Base-by-base conservation (phyloP, 805 yeast species). In the Diddensiella caesifluorescens region DNA sequence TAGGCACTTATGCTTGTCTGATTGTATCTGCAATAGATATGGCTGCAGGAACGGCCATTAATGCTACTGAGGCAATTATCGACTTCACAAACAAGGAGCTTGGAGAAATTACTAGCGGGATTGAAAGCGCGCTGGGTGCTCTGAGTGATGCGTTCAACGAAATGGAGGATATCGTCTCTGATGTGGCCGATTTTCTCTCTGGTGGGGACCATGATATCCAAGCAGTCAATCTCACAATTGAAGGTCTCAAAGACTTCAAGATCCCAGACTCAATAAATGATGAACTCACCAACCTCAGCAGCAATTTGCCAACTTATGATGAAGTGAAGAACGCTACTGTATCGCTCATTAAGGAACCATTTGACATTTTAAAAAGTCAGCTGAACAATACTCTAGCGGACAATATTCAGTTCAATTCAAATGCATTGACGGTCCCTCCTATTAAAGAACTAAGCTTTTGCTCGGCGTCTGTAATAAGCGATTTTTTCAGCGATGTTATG, bases 1-100 rank as follows among this genome's bases (percentile, higher is more conserved):
- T 88, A 2, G 97, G 97, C 0, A 92, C 97, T 0, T 86, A 85
- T 61, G 80, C 83, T 0, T 92, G 98, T 60, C 66, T 92, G 10
- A 59, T 87, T 10, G 76, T 83, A 0, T 80, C 92, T 4, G 76
- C 88, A 0, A 68, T 89, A 4, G 80, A 77, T 53, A 85, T 89
- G 2, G 73, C 84, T 0, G 81, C 80, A 1, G 78, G 77, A 50
- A 76, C 79, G 22, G 94, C 94, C 0, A 59, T 84, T 1, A 82
- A 84, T 55, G 75, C 86, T 0, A 79, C 95, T 0, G 84, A 82
- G 51, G 56, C 72, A 1, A 65, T 86, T 1, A 69, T 88, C 5
- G 57, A 59, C 3, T 62, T 70, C 16, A 83, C 87, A 2, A 87
- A 89, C 53, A 63, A 63, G 1, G 78, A 92, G 0, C 59, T 86